phyloP scores from a whole-genome alignment of 129 eudicot genomes.

The Chrysanthemum seticuspe region DNA sequence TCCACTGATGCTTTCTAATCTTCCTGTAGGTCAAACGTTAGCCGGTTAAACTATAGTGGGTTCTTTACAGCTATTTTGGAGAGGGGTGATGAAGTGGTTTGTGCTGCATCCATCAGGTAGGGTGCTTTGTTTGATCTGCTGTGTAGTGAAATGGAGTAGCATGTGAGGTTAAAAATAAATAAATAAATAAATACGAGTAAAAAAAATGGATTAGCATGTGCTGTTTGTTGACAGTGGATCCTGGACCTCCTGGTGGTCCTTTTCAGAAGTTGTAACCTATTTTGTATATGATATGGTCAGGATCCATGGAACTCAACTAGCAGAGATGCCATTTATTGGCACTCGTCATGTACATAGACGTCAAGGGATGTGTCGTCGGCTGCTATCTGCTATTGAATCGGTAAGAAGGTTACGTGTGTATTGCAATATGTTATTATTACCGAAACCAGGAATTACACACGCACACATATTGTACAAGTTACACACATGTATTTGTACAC shows the following conservation, averaged over 20 bases:
- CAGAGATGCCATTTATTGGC: slow-evolving; percentile 99
- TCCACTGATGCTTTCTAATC: slow-evolving; percentile 14
- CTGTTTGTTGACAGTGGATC: neutral
- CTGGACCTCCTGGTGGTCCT: neutral
- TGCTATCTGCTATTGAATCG: slow-evolving; percentile 72
- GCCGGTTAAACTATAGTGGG: slow-evolving; percentile 62
- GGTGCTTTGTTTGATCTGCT: slow-evolving; percentile 6
- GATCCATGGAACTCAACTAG: slow-evolving; percentile 80
- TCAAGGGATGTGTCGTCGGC: slow-evolving; percentile 94
- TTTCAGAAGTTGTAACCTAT: slow-evolving; percentile 2
- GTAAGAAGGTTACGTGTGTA: slow-evolving; percentile 35
- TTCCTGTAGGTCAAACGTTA: slow-evolving; percentile 66
- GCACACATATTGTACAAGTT: too few relatives aligned
- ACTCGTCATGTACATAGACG: slow-evolving; percentile 89
- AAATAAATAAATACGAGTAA: too few relatives aligned
- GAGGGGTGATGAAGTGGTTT: slow-evolving; percentile 71
- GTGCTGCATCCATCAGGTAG: slow-evolving; percentile 95
- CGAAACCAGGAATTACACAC: too few relatives aligned
- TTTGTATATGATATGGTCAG: slow-evolving; percentile 33
- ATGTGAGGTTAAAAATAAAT: too few relatives aligned
- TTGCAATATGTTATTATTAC: neutral
- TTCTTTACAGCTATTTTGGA: slow-evolving; percentile 79
- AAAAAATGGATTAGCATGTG: too few relatives aligned
- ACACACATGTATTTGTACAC: too few relatives aligned
- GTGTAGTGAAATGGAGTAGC: neutral